Evolutionary conservation across 129 eudicot species (phyloP), one percentile per base, ranked within the genome.

Genomic region (Centaurea solstitialis): DNA sequence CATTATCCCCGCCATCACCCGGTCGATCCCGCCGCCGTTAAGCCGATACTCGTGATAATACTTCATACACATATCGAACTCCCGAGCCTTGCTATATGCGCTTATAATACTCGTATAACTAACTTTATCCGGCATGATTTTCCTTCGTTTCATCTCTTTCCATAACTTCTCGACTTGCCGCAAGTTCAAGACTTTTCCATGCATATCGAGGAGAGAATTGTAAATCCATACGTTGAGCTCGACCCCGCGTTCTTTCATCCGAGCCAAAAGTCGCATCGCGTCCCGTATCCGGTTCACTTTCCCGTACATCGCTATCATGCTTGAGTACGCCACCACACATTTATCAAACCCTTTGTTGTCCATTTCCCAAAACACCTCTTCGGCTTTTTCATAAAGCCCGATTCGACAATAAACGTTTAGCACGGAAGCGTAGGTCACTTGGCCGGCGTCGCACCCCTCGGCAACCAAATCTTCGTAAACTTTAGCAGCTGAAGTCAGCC

Each of bases 141-240:
- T 90, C 79, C 93, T 88, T 41, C 99, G 75, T 86, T 91, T 89
- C 99, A 95, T 95, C 77, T 95, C 99, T 72, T 92, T 95, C 99
- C 97, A 93, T 53, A 80, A 83, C 85, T 95, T 95, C 76, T 95
- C 98, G 0, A 92, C 89, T 67, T 86, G 92, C 84, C 85, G 89
- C 85, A 95, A 86, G 81, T 93, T 89, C 47, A 87, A 47, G 9
- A 78, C 90, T 80, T 85, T 95, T 1, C 97, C 99, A 17, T 92
- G 93, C 91, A 93, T 90, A 47, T 93, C 98, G 41, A 95, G 64
- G 10, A 95, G 88, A 33, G 97, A 45, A 68, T 95, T 95, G 83
- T 95, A 95, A 0, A 89, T 87, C 99, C 99, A 95, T 21, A 86
- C 97, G 73, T 95, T 95, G 5, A 94, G 94, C 82, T 89, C 86